phyloP scores from a whole-genome alignment of 805 yeast species.

The Pichia cabralensis region DNA sequence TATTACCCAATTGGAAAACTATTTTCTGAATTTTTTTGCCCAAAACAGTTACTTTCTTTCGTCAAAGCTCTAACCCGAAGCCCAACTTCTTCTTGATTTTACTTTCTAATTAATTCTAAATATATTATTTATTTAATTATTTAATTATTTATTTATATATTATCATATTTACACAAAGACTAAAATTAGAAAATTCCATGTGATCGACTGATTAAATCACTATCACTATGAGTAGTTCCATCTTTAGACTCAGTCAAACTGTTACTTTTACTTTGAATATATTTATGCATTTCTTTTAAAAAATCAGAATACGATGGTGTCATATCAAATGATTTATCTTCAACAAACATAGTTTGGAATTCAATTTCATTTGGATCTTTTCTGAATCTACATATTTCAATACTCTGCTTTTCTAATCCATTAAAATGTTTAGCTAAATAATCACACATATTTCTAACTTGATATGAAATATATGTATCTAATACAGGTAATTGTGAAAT shows the following conservation, averaged over 20 bases:
- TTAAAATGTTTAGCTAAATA: constrained; percentile 37
- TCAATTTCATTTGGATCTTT: constrained; percentile 49
- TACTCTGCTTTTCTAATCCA: constrained; percentile 32
- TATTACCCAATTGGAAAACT: too few species aligned
- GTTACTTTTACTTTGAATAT: constrained; percentile 40
- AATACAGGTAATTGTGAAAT: constrained; percentile 57
- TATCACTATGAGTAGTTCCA: constrained; percentile 5
- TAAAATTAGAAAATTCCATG: constrained; percentile 7
- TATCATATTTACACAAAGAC: too few species aligned
- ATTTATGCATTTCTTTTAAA: constrained; percentile 56
- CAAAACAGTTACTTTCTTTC: too few species aligned
- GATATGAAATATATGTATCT: constrained; percentile 57
- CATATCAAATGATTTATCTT: constrained; percentile 54
- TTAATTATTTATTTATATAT: not conserved
- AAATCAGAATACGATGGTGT: constrained; percentile 56
- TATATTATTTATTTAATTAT: not conserved
- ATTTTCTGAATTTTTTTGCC: too few species aligned
- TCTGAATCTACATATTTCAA: constrained; percentile 56
- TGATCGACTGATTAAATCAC: constrained; percentile 8
- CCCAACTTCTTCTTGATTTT: too few species aligned
- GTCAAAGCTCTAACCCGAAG: too few species aligned
- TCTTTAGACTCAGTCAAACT: not conserved
- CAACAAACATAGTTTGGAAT: constrained; percentile 55
- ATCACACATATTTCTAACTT: constrained; percentile 54
- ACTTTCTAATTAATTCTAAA: too few species aligned